phyloP scores from a whole-genome alignment of 2,329 filamentous ascomycete species.

The Calonectria pseudoturangicola region DNA sequence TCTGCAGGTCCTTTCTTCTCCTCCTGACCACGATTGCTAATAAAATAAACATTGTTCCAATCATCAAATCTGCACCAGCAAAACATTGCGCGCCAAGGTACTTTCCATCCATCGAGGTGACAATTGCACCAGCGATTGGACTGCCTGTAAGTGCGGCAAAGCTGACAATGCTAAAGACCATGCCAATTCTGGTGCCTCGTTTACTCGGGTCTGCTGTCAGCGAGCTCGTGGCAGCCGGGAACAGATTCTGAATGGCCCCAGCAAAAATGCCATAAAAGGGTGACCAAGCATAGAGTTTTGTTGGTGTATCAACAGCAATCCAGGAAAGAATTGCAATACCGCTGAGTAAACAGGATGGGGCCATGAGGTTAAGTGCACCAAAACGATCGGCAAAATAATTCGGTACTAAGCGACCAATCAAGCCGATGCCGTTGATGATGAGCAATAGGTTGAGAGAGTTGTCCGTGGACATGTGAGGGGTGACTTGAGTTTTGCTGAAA shows the following conservation, averaged over 20 bases:
- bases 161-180: constrained; percentile 27
- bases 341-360: constrained; percentile 3
- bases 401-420: constrained; percentile 10
- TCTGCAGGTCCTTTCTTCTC: neutral
- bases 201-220: constrained; percentile 19
- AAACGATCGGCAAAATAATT: constrained; percentile 30
- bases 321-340: constrained; percentile 22
- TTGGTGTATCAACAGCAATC: constrained; percentile 24
- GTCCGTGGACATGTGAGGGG: neutral
- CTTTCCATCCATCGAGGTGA: constrained; percentile 5
- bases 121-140: constrained; percentile 29
- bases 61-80: constrained; percentile 16
- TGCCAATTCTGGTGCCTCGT: constrained; percentile 24
- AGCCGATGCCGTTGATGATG: constrained; percentile 23
- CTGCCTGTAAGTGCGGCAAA: constrained; percentile 28
- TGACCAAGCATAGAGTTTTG: constrained; percentile 20
- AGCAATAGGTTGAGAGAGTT: constrained; percentile 29
- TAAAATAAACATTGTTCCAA: constrained; percentile 28
- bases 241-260: constrained; percentile 25
- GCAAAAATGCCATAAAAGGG: constrained; percentile 28
- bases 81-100: constrained; percentile 30
- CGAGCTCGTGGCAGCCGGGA: constrained; percentile 4
- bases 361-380: constrained; percentile 14
- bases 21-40: neutral
- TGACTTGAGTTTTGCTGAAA: neutral